Conservation (phyloP, 306 rosid species). For the Cucurbita argyrosperma region DNA sequence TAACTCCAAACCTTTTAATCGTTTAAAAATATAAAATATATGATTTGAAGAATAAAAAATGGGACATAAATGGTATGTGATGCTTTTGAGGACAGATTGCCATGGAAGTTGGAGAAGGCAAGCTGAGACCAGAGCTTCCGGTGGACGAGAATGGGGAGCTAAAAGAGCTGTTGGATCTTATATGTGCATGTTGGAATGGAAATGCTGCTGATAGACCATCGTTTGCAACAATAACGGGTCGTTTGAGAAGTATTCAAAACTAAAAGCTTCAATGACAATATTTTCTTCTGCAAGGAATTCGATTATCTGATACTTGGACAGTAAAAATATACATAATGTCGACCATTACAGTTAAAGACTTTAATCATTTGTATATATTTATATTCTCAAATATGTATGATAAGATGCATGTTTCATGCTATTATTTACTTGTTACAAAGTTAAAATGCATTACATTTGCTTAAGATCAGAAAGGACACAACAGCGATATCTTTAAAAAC, state of each 20-base stretch:
- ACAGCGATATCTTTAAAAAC: not conserved
- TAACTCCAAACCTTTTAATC: too few species aligned
- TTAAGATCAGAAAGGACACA: not conserved
- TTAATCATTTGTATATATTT: too few species aligned
- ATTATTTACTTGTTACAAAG: not conserved
- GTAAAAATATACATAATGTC: too few species aligned
- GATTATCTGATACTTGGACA: too few species aligned
- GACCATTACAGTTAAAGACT: too few species aligned
- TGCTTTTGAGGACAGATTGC: slow-evolving; percentile 33
- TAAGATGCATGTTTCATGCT: not conserved
- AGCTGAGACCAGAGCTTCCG: slow-evolving; percentile 47
- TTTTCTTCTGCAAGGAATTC: too few species aligned
- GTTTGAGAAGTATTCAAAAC: slow-evolving; percentile 17
- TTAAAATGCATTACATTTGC: not conserved
- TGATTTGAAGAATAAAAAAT: not conserved
- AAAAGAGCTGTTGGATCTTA: slow-evolving; percentile 29
- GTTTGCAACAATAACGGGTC: slow-evolving; percentile 25
- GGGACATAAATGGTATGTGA: not conserved
- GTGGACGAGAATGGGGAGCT: slow-evolving; percentile 19
- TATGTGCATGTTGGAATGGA: slow-evolving; percentile 40
- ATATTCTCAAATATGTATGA: too few species aligned
- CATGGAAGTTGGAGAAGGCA: slow-evolving; percentile 55
- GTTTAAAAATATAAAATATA: not conserved
- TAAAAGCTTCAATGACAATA: not conserved
- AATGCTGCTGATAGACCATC: slow-evolving; percentile 42